Evolutionary conservation across 2,329 filamentous ascomycete genomes (phyloP).

Genomic region (Plectosphaerella cucumerina): DNA sequence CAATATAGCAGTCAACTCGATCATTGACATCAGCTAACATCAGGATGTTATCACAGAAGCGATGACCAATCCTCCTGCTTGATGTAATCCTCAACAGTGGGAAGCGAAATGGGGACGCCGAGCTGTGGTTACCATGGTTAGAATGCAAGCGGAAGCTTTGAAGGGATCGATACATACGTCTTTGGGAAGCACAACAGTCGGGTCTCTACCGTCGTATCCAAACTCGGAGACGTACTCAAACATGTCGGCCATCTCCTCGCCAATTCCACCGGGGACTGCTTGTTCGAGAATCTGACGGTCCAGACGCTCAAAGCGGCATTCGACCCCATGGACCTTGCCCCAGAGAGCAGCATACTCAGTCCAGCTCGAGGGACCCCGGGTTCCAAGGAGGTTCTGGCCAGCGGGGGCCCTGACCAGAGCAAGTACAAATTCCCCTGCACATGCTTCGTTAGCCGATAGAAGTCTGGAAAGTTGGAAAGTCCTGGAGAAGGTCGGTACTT

Average conservation of each 20-base stretch:
- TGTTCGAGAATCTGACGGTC: not conserved
- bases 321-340: not conserved
- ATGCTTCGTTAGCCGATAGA: too few species aligned
- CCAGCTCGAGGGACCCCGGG: not conserved
- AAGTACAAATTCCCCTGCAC: not conserved
- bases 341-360: not conserved
- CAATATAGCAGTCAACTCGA: too few species aligned
- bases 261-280: not conserved
- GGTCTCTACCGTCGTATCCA: not conserved
- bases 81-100: not conserved
- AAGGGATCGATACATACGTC: not conserved
- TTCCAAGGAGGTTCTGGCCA: not conserved
- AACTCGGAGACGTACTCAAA: not conserved
- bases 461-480: not conserved
- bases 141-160: not conserved
- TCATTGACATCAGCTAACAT: too few species aligned
- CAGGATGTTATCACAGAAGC: not conserved
- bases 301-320: not conserved
- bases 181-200: not conserved
- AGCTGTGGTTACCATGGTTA: not conserved
- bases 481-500: not conserved
- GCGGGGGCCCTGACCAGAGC: not conserved
- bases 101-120: not conserved
- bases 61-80: not conserved
- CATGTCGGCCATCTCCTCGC: constrained; percentile 1